Evolutionary conservation across 805 yeast genomes (phyloP), one percentile per base, ranked within the genome.

Genomic region (Candida ortonii): DNA sequence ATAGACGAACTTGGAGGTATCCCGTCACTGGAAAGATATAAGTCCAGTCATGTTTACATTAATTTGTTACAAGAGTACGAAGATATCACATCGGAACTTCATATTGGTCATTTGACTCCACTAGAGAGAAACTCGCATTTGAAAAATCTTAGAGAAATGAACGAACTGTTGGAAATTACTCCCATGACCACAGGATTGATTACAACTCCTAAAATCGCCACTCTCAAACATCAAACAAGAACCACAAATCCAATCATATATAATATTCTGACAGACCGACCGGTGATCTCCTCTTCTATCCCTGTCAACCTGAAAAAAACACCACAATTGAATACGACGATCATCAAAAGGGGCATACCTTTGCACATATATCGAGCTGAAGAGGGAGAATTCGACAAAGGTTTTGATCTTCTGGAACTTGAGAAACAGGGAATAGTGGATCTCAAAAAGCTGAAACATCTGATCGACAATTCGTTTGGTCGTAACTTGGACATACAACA

Each of bases 251-350:
- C 99, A 2, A 72, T 93, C 25, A 77, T 93, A 11, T 86, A 89
- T 59, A 93, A 93, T 54, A 73, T 93, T 11, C 67, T 93, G 23
- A 93, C 99, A 0, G 97, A 93, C 55, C 67, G 97, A 33, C 87
- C 97, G 1, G 70, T 86, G 7, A 80, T 90, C 14, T 87, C 96
- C 1, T 86, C 96, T 0, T 89, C 97, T 0, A 65, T 93, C 25
- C 97, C 98, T 0, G 77, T 84, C 16, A 65, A 69, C 30, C 59
- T 71, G 28, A 64, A 65, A 36, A 66, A 71, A 25, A 72, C 83
- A 3, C 84, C 87, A 1, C 70, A 70, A 30, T 61, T 82, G 16
- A 76, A 82, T 16, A 88, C 97, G 0, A 84, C 97, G 0, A 75
- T 93, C 2, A 53, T 90, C 2, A 79, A 87, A 37, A 77, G 74